Conservation (phyloP, 1,284 basidiomycete genomes). For the Sphagnurus paluster region DNA sequence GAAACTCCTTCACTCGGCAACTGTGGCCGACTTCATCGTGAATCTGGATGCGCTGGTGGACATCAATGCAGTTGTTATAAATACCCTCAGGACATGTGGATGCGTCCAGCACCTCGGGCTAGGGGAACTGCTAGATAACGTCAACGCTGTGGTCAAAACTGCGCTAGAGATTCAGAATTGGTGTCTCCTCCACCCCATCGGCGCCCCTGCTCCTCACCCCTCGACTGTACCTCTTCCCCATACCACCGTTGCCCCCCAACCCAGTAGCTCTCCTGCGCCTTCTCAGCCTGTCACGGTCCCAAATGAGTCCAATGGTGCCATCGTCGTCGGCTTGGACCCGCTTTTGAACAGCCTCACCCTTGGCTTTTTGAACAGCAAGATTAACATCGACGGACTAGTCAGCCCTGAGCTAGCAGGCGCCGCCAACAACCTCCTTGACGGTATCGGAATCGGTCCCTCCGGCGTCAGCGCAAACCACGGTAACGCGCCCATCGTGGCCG, state of each 20-base stretch:
- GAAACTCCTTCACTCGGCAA: slow-evolving; percentile 13
- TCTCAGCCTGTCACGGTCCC: background rate
- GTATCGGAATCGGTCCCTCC: slow-evolving; percentile 5
- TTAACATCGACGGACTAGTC: background rate
- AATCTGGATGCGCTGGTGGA: slow-evolving; percentile 11
- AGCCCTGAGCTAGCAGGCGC: background rate
- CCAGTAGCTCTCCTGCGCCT: background rate
- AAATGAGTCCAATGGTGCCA: slow-evolving; percentile 4
- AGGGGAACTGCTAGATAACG: slow-evolving; percentile 4
- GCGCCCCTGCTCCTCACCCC: slow-evolving; percentile 13
- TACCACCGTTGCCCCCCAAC: background rate
- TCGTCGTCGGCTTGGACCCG: slow-evolving; percentile 14
- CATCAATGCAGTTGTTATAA: slow-evolving; percentile 7
- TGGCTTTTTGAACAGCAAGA: background rate
- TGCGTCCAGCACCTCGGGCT: slow-evolving; percentile 16
- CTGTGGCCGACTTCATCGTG: slow-evolving; percentile 9
- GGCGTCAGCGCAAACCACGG: background rate
- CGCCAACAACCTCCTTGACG: slow-evolving; percentile 8
- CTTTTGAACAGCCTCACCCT: background rate
- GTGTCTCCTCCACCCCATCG: slow-evolving; percentile 18
- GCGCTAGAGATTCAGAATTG: slow-evolving; percentile 16
- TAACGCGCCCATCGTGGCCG: no score
- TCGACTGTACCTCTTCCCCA: slow-evolving; percentile 4
- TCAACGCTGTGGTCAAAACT: slow-evolving; percentile 12
- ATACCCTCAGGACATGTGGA: slow-evolving; percentile 11